A percentile compares a stretch with the other conserved stretches of the same genome.
These are phyloP conservation scores for Sporothrix sp. DNA, from an alignment of 2,329 filamentous ascomycete species.

Conservation along the genomic window DNA sequence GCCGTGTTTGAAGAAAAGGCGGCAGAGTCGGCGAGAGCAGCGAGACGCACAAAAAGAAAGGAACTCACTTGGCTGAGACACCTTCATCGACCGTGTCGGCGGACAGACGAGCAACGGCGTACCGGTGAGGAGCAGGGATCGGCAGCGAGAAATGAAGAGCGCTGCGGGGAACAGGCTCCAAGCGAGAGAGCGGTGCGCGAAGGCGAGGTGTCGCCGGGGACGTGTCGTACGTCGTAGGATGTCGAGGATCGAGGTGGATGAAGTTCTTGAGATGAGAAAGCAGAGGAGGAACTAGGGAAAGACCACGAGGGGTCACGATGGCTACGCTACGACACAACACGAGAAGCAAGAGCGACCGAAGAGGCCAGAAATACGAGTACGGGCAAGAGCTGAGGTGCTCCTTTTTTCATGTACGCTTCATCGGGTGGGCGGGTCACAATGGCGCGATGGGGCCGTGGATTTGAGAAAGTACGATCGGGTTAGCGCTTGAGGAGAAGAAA, in stretches of 20 bases:
- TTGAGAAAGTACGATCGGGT: slow-evolving; percentile 9
- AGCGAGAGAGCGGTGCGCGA: neutral
- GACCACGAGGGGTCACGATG: neutral
- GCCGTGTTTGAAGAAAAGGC: slow-evolving; percentile 6
- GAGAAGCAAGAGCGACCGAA: neutral
- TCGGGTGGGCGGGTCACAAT: slow-evolving; percentile 8
- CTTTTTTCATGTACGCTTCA: neutral
- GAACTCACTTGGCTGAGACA: too few relatives aligned
- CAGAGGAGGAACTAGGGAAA: neutral
- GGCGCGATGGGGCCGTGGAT: slow-evolving; percentile 10
- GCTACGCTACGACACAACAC: neutral
- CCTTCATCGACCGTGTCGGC: too few relatives aligned
- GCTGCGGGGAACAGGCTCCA: neutral
- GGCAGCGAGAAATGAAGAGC: slow-evolving; percentile 4
- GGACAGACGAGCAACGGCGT: too few relatives aligned
- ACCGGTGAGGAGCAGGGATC: slow-evolving; percentile 7
- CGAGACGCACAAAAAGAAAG: neutral
- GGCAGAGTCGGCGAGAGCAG: neutral
- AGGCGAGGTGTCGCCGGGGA: neutral
- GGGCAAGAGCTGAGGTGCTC: slow-evolving; percentile 7
- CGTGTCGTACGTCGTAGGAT: too few relatives aligned
- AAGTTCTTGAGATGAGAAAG: neutral
- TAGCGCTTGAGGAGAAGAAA: slow-evolving; percentile 4
- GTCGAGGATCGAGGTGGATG: too few relatives aligned
- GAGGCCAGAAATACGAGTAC: neutral